phyloP scores from a whole-genome alignment of 2,329 filamentous ascomycete species.

The Paracamarosporium sp. region DNA sequence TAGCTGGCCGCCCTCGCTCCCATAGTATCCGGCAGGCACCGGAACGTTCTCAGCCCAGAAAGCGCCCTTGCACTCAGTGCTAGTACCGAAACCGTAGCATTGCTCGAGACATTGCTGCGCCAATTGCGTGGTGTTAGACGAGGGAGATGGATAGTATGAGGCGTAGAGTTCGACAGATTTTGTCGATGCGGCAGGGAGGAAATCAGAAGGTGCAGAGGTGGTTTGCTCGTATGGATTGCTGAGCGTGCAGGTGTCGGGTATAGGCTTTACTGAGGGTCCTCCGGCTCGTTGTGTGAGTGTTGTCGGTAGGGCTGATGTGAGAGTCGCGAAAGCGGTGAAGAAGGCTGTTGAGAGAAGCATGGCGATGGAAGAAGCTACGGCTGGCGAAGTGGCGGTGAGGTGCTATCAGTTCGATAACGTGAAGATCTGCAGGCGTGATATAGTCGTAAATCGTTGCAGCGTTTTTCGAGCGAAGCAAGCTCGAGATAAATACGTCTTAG shows the following conservation, averaged over 20 bases:
- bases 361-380: not conserved
- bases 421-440: not conserved
- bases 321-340: slow-evolving; percentile 3
- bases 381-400: not conserved
- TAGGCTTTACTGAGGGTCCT: slow-evolving; percentile 39
- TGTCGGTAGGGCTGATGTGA: slow-evolving; percentile 10
- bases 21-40: slow-evolving; percentile 43
- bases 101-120: slow-evolving; percentile 47
- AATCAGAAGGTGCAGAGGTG: slow-evolving; percentile 22
- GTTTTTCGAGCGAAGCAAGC: not conserved
- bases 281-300: slow-evolving; percentile 35
- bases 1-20: slow-evolving; percentile 35
- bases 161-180: slow-evolving; percentile 31
- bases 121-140: slow-evolving; percentile 33
- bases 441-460: not conserved
- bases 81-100: slow-evolving; percentile 49
- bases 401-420: not conserved
- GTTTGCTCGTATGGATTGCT: slow-evolving; percentile 33
- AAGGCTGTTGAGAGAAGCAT: slow-evolving; percentile 9
- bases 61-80: slow-evolving; percentile 42
- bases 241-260: slow-evolving; percentile 45
- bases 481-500: not conserved
- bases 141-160: slow-evolving; percentile 41
- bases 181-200: slow-evolving; percentile 28
- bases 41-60: slow-evolving; percentile 48